A percentile compares a stretch with the other conserved stretches of the same genome.
Evolutionary conservation across 1,284 basidiomycete species (phyloP).

Genomic region (Taiwanofungus camphoratus): DNA sequence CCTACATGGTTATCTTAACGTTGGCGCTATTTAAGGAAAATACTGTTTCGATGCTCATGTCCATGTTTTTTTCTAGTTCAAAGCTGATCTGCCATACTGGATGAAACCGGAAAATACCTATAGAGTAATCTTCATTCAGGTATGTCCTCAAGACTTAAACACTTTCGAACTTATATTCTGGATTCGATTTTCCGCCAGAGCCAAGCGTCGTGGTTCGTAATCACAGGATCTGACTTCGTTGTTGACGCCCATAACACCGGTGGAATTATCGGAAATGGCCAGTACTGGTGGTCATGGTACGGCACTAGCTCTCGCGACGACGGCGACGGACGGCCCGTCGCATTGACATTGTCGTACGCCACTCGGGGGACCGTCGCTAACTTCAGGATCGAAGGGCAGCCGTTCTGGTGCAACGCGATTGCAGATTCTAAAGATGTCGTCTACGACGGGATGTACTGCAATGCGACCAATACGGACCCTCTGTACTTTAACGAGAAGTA

Average conservation of each 20-base stretch:
- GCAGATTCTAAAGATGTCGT: conserved; percentile 47
- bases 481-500: conserved; percentile 43
- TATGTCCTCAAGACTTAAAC: conserved; percentile 16
- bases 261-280: conserved; percentile 62
- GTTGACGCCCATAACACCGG: conserved; percentile 55
- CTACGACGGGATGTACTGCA: conserved; percentile 58
- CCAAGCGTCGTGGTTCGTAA: conserved; percentile 63
- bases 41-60: too few relatives aligned
- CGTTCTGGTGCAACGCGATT: conserved; percentile 63
- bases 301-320: conserved; percentile 32
- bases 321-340: conserved; percentile 44
- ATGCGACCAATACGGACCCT: conserved; percentile 57
- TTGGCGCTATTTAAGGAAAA: too few relatives aligned
- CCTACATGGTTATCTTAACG: conserved; percentile 50
- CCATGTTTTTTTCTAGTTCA: conserved; percentile 35
- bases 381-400: conserved; percentile 54
- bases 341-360: conserved; percentile 44
- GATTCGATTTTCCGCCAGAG: conserved; percentile 26
- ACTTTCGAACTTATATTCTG: not conserved
- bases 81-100: conserved; percentile 56
- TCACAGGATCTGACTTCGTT: conserved; percentile 53
- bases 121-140: conserved; percentile 58
- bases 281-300: conserved; percentile 47
- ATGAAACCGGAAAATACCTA: conserved; percentile 51
- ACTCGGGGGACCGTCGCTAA: conserved; percentile 42